Conservation (phyloP, 176 grass and related monocot genomes). For the Aegilops tauschii region DNA sequence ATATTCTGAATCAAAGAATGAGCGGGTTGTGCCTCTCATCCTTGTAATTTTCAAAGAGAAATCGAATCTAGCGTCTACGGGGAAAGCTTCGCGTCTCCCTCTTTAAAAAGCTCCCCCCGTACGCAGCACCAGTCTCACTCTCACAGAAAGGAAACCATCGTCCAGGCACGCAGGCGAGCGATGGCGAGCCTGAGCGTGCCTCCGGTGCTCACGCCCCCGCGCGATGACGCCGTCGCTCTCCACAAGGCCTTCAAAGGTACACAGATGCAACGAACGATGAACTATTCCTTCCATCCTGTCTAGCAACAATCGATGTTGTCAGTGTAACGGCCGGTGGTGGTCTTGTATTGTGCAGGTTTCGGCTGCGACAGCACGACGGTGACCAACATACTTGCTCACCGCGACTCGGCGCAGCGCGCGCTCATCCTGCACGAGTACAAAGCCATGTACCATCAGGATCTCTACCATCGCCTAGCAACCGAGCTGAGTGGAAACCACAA, state of each 20-base stretch:
- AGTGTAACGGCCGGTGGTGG: background rate
- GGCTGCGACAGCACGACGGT: constrained; percentile 78
- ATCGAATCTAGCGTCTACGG: background rate
- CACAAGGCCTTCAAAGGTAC: constrained; percentile 70
- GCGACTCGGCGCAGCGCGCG: constrained; percentile 60
- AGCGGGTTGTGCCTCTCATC: background rate
- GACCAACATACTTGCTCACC: constrained; percentile 68
- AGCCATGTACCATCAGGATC: constrained; percentile 55
- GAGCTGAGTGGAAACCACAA: constrained; percentile 75
- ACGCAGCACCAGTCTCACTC: background rate
- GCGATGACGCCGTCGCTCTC: constrained; percentile 80
- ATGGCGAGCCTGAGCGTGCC: constrained; percentile 79
- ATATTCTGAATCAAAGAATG: background rate
- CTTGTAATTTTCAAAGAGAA: background rate
- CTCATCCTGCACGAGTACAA: constrained; percentile 65
- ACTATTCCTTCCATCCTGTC: background rate
- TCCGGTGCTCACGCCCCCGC: constrained; percentile 48
- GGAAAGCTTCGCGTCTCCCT: background rate
- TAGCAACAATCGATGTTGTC: background rate
- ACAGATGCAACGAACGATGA: background rate
- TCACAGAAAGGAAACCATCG: too few species aligned
- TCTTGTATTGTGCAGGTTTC: constrained; percentile 41
- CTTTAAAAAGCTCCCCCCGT: background rate
- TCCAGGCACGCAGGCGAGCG: background rate
- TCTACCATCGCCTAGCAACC: constrained; percentile 45